Conservation (phyloP, 176 grass and related monocot genomes). For the Elaeis guineensis region DNA sequence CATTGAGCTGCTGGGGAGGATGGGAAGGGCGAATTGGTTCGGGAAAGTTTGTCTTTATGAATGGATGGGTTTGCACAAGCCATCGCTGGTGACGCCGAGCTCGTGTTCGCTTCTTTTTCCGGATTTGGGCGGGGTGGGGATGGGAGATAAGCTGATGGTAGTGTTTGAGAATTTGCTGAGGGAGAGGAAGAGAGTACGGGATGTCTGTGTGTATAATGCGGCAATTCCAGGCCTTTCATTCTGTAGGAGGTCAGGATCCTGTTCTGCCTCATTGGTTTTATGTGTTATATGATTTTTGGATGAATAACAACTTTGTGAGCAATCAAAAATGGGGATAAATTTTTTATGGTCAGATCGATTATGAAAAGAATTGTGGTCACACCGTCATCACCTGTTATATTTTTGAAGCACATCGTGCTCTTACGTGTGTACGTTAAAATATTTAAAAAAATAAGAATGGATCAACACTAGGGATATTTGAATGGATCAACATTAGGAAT, state of each 20-base stretch:
- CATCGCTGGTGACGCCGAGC: conserved; percentile 20
- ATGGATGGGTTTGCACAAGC: conserved; percentile 37
- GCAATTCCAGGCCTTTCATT: conserved; percentile 31
- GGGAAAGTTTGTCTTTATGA: conserved; percentile 24
- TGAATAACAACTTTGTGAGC: background rate
- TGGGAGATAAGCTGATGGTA: conserved; percentile 31
- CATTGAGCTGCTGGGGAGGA: conserved; percentile 23
- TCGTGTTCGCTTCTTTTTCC: conserved; percentile 20
- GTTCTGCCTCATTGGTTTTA: no score
- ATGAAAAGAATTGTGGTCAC: no score
- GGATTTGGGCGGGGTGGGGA: conserved; percentile 14
- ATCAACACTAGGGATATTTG: no score
- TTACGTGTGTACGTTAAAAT: no score
- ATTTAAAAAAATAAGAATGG: no score
- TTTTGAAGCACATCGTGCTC: no score
- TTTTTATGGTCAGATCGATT: no score
- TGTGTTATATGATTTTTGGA: background rate
- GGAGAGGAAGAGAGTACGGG: conserved; percentile 17
- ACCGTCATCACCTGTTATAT: no score
- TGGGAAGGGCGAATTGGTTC: conserved; percentile 28
- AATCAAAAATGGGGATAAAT: conserved; percentile 2
- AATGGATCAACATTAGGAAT: no score
- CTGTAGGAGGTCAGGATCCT: conserved; percentile 16
- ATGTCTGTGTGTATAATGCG: conserved; percentile 32
- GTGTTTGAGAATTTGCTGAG: conserved; percentile 23